Evolutionary conservation across 352 stramenopile genomes (phyloP).

Genomic region (Thraustochytrium striatum): DNA sequence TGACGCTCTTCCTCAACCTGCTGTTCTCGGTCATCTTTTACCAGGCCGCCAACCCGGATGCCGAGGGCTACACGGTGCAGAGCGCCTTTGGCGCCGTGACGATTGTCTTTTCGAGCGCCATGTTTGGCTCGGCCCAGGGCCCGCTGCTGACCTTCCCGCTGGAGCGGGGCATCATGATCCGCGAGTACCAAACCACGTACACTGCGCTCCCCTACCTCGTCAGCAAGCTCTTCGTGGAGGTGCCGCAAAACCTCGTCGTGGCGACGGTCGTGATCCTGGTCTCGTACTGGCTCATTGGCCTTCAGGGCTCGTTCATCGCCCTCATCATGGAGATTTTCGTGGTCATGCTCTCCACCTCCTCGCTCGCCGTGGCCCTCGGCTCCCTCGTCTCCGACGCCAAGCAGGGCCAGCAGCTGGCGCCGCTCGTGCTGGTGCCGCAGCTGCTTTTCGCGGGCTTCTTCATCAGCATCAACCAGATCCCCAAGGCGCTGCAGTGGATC

Average conservation of each 20-base stretch:
- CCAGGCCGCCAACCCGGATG: conserved; percentile 27
- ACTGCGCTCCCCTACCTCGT: conserved; percentile 62
- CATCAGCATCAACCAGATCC: conserved; percentile 64
- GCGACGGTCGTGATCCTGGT: conserved; percentile 53
- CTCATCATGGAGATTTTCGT: conserved; percentile 58
- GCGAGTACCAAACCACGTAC: conserved; percentile 69
- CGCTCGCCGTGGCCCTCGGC: conserved; percentile 62
- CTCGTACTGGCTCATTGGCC: conserved; percentile 61
- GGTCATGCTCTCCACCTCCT: conserved; percentile 58
- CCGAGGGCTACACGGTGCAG: conserved; percentile 17
- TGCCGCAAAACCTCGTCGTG: conserved; percentile 53
- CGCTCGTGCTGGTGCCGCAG: conserved; percentile 67
- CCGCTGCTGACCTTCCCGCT: conserved; percentile 57
- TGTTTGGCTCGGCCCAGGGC: conserved; percentile 38
- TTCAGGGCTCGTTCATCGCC: conserved; percentile 60
- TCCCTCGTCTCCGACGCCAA: conserved; percentile 62
- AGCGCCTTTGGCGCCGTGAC: conserved; percentile 51
- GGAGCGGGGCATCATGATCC: conserved; percentile 64
- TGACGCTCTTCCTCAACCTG: conserved; percentile 52
- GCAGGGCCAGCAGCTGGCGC: conserved; percentile 59
- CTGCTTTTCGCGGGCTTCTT: conserved; percentile 65
- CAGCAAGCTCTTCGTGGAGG: conserved; percentile 60
- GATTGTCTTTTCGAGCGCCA: conserved; percentile 12
- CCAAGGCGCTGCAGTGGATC: conserved; percentile 69
- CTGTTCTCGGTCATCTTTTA: conserved; percentile 53